Evolutionary conservation across 768 basidiomycete genomes (phyloP), one percentile per base, ranked within the genome.

Genomic region (Piloderma croceum): DNA sequence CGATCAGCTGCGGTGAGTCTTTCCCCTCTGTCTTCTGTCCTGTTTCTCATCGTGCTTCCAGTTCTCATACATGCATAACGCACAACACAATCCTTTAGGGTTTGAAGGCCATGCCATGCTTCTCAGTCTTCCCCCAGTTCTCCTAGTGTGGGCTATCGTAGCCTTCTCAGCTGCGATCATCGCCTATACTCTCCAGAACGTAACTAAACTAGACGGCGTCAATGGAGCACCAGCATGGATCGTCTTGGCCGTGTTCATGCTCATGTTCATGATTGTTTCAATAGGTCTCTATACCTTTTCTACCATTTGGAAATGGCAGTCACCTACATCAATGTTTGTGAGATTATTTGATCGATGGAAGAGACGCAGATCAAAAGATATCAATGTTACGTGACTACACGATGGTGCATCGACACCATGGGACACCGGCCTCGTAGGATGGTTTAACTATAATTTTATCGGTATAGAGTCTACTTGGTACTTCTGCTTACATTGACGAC

Each of bases 61-160:
- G 76, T 75, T 71, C 48, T 68, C 71, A 3, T 77, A 77, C 49
- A 69, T 77, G 58, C 62, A 73, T 42, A 77, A 77, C 37, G 70
- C 67, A 4, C 68, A 68, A 23, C 66, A 70, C 42, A 63, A 62
- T 18, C 49, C 54, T 10, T 52, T 76, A 5, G 74, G 74, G 11
- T 53, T 74, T 13, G 61, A 69, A 10, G 76, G 75, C 0, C 70
- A 74, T 42, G 73, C 72, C 1, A 60, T 76, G 44, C 59, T 74
- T 6, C 64, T 76, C 18, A 73, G 71, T 47, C 63, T 76, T 31
- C 75, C 76, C 3, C 67, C 71, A 6, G 70, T 73, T 17, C 62
- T 76, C n/a, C 66, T 77, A 7, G 68, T 77, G 3, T 77, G 76
- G 75, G 68, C 74, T 9, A 69, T 76, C 35, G 52, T 74, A 18